A percentile compares a stretch with the other conserved stretches of the same genome.
Evolutionary conservation across 306 rosid genomes (phyloP).

Genomic region (Ceratonia siliqua): DNA sequence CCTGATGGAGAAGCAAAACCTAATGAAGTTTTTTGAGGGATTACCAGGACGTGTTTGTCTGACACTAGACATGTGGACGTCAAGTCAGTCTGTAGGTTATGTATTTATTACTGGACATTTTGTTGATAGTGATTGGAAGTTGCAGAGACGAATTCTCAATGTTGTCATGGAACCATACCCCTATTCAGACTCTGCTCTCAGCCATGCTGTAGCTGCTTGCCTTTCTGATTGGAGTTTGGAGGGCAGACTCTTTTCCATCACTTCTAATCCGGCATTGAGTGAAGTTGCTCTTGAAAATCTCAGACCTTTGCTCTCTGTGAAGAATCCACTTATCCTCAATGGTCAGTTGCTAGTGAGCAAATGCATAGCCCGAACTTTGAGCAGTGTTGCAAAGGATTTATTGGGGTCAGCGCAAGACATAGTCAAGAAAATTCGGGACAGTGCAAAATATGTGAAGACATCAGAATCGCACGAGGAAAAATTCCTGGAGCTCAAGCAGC

Average conservation of each 20-base stretch:
- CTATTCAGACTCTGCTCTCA: constrained; percentile 70
- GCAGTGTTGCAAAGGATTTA: constrained; percentile 69
- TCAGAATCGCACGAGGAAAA: constrained; percentile 86
- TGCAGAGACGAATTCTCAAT: constrained; percentile 80
- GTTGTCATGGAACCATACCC: constrained; percentile 97
- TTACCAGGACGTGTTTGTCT: constrained; percentile 87
- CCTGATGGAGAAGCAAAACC: constrained; percentile 71
- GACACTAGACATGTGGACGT: constrained; percentile 82
- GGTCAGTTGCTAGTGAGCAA: constrained; percentile 80
- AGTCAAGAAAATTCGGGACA: constrained; percentile 68
- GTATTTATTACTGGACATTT: constrained; percentile 87
- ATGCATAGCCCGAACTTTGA: constrained; percentile 79
- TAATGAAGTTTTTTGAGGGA: constrained; percentile 63
- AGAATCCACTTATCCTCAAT: constrained; percentile 78
- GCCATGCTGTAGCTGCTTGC: constrained; percentile 89
- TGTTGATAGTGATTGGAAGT: constrained; percentile 88
- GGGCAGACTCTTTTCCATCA: constrained; percentile 77
- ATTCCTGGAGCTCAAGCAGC: constrained; percentile 75
- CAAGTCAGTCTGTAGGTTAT: constrained; percentile 81
- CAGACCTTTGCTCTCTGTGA: constrained; percentile 72
- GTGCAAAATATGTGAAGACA: constrained; percentile 87
- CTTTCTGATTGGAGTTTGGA: constrained; percentile 89
- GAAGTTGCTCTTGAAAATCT: constrained; percentile 66
- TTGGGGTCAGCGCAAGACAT: constrained; percentile 49
- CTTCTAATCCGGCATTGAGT: constrained; percentile 50